Percentiles rank a stretch among this genome's conserved stretches.
Conservation (phyloP, 257 asterid species). For the Misopates orontium region DNA sequence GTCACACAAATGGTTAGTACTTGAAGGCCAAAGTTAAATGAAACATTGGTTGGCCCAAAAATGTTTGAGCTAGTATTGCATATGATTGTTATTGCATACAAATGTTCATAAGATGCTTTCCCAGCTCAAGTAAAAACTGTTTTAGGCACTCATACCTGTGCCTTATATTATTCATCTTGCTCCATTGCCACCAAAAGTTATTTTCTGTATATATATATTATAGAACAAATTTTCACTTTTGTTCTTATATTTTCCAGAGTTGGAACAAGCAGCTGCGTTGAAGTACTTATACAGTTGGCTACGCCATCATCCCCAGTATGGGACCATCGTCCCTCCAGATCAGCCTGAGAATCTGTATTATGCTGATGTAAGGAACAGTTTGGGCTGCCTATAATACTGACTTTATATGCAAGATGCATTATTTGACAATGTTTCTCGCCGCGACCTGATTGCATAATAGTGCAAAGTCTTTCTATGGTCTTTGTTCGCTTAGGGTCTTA, state of each 20-base stretch:
- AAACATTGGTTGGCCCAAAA: constrained; percentile 10
- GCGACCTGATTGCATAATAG: constrained; percentile 4
- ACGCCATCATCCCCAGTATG: constrained; percentile 85
- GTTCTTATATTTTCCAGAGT: constrained; percentile 55
- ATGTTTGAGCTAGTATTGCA: neutral
- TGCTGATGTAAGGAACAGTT: constrained; percentile 69
- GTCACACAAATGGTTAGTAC: constrained; percentile 95
- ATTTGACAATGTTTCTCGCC: neutral
- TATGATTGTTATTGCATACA: neutral
- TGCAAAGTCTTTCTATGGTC: constrained; percentile 6
- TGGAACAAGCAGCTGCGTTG: constrained; percentile 95
- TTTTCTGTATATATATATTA: constrained; percentile 13
- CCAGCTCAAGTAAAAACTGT: neutral
- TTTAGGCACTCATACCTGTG: neutral
- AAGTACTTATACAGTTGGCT: constrained; percentile 94
- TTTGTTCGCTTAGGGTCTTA: neutral
- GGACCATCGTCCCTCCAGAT: constrained; percentile 67
- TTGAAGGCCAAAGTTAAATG: constrained; percentile 20
- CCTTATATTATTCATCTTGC: constrained; percentile 3
- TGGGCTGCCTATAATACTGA: neutral
- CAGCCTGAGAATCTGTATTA: constrained; percentile 78
- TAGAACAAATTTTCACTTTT: constrained; percentile 14
- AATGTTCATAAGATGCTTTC: constrained; percentile 1
- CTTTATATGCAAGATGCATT: constrained; percentile 3
- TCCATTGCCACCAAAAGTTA: neutral